These are phyloP conservation scores for Ophiostoma sp. DNA, from an alignment of 2,329 filamentous ascomycete genomes.

Conservation along the genomic window DNA sequence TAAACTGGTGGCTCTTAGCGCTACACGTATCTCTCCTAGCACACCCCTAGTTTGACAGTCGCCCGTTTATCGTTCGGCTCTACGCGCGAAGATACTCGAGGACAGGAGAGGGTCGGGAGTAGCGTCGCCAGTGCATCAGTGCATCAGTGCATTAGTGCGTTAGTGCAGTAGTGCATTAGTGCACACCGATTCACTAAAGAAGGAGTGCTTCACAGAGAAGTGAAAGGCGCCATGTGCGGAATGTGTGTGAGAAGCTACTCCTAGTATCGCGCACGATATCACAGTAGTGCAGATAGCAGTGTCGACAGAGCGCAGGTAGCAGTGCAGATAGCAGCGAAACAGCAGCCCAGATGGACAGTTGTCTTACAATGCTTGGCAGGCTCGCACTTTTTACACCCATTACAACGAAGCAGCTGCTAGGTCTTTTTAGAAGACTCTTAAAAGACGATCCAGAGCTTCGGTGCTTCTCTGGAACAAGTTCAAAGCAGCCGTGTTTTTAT, in stretches of 20 bases:
- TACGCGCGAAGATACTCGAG: constrained; percentile 1
- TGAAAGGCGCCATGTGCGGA: not conserved
- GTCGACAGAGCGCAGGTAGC: not conserved
- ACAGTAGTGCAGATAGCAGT: not conserved
- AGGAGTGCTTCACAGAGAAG: not conserved
- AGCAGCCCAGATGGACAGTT: not conserved
- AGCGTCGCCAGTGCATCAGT: no score
- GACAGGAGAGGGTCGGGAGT: not conserved
- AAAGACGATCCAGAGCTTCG: not conserved
- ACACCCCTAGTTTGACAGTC: not conserved
- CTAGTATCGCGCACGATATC: not conserved
- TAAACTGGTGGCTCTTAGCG: constrained; percentile 1
- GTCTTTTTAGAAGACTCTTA: not conserved
- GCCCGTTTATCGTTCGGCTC: constrained; percentile 9
- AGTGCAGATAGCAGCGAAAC: not conserved
- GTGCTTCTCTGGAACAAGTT: not conserved
- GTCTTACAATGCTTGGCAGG: not conserved
- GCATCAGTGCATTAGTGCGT: no score
- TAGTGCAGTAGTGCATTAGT: no score
- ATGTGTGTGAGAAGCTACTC: not conserved
- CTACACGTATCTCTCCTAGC: not conserved
- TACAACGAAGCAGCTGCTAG: not conserved
- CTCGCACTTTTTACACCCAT: constrained; percentile 2
- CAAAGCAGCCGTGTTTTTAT: not conserved
- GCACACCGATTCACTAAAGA: no score